Evolutionary conservation across 352 stramenopile species (phyloP).

Genomic region (Phytophthora brassicae): DNA sequence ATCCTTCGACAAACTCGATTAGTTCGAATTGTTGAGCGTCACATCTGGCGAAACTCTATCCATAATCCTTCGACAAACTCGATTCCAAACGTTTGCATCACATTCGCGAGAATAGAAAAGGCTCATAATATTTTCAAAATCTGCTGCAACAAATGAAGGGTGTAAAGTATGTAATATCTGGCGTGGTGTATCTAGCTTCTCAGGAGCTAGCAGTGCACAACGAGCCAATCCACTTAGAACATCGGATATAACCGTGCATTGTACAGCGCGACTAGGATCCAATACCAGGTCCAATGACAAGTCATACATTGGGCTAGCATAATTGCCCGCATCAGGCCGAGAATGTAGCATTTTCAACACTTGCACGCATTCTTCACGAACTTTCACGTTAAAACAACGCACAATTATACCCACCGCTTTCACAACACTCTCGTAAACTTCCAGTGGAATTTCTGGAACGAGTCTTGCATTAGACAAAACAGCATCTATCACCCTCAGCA

Average conservation of each 20-base stretch:
- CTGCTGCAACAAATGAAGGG: conserved; percentile 37
- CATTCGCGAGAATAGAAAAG: conserved; percentile 34
- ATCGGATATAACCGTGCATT: conserved; percentile 9
- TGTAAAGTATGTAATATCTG: conserved; percentile 18
- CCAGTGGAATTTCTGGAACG: conserved; percentile 14
- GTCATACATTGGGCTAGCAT: conserved; percentile 21
- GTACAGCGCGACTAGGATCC: conserved; percentile 13
- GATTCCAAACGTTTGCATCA: conserved; percentile 39
- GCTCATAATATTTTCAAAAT: conserved; percentile 52
- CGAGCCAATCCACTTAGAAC: conserved; percentile 18
- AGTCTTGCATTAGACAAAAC: conserved; percentile 18
- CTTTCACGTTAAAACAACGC: conserved; percentile 22
- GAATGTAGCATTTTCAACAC: conserved; percentile 27
- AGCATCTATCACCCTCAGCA: conserved; percentile 23
- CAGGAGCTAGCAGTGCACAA: conserved; percentile 22
- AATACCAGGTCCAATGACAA: conserved; percentile 29
- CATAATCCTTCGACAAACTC: conserved; percentile 30
- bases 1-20: conserved; percentile 33
- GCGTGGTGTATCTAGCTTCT: not conserved
- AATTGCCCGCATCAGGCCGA: conserved; percentile 6
- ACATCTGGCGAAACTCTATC: not conserved
- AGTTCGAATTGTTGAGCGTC: conserved; percentile 13
- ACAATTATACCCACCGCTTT: not conserved
- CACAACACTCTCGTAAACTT: conserved; percentile 15
- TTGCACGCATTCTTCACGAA: conserved; percentile 24